Conservation (phyloP, 2,329 filamentous ascomycete species). For the Fusarium pininemorale region DNA sequence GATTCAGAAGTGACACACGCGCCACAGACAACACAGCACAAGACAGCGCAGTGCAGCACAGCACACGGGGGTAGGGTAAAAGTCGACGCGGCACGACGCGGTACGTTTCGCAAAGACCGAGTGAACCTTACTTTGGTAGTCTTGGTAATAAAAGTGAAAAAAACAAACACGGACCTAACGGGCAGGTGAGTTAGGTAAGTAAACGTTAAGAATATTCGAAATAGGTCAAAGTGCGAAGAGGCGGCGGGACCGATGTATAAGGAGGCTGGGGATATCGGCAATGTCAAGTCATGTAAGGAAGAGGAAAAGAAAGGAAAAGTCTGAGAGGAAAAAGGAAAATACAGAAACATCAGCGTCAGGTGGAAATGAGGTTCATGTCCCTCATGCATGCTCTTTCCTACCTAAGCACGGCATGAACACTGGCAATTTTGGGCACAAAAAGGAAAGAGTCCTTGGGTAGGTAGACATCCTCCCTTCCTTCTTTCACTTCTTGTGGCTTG, state of each 20-base stretch:
- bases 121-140: constrained; percentile 1
- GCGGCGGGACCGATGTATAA: constrained; percentile 20
- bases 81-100: constrained; percentile 30
- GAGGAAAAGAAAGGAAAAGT: not conserved
- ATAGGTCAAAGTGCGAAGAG: constrained; percentile 17
- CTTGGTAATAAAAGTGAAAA: not conserved
- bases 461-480: not conserved
- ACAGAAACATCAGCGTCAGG: constrained; percentile 15
- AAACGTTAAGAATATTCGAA: not conserved
- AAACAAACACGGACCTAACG: constrained; percentile 1
- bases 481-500: not conserved
- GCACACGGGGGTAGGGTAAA: not conserved
- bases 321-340: constrained; percentile 25
- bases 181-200: not conserved
- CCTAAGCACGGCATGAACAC: not conserved
- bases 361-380: constrained; percentile 29
- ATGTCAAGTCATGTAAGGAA: not conserved
- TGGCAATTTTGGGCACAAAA: not conserved
- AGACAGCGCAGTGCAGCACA: not conserved
- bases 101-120: constrained; percentile 5
- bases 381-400: constrained; percentile 12
- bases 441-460: not conserved
- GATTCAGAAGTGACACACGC: constrained; percentile 13
- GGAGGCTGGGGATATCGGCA: constrained; percentile 16
- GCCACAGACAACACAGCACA: not conserved